Percentiles rank a stretch among this genome's conserved stretches.
Evolutionary conservation across 306 rosid species (phyloP).

Genomic region (Cicer bijugum): DNA sequence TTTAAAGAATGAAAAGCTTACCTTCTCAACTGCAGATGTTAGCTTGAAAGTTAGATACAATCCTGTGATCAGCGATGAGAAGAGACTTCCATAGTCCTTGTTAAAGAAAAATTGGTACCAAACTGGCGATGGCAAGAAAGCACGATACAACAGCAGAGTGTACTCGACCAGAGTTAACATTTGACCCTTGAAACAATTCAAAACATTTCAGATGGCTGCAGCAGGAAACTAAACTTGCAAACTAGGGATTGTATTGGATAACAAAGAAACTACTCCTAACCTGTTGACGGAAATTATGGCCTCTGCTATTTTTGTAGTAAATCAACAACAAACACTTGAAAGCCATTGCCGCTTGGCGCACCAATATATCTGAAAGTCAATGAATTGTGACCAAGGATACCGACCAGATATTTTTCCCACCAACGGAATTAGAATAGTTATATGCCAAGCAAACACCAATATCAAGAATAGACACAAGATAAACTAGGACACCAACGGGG

Average conservation of each 20-base stretch:
- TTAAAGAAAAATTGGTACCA: conserved; percentile 90
- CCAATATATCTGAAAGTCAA: conserved; percentile 69
- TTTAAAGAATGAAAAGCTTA: conserved; percentile 47
- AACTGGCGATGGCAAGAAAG: conserved; percentile 81
- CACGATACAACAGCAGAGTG: conserved; percentile 74
- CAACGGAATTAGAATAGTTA: conserved; percentile 26
- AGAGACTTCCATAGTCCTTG: conserved; percentile 84
- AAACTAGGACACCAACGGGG: neutral
- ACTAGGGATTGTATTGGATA: conserved; percentile 25
- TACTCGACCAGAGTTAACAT: conserved; percentile 80
- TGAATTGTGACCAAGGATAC: conserved; percentile 30
- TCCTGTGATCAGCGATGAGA: conserved; percentile 86
- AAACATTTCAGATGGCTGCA: conserved; percentile 46
- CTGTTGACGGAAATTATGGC: conserved; percentile 80
- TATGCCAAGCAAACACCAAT: neutral
- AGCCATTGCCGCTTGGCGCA: conserved; percentile 85
- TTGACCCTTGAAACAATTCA: conserved; percentile 70
- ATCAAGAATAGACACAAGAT: conserved; percentile 13
- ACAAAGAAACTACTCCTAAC: conserved; percentile 49
- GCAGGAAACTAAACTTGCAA: conserved; percentile 28
- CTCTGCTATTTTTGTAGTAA: conserved; percentile 80
- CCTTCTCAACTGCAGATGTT: conserved; percentile 83
- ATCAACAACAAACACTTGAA: conserved; percentile 81
- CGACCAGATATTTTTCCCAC: neutral
- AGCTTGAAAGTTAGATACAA: conserved; percentile 89